Percentiles rank a stretch among this genome's conserved stretches.
These are phyloP conservation scores for Malus hybrid DNA, from an alignment of 331 rosid genomes.

Conservation along the genomic window DNA sequence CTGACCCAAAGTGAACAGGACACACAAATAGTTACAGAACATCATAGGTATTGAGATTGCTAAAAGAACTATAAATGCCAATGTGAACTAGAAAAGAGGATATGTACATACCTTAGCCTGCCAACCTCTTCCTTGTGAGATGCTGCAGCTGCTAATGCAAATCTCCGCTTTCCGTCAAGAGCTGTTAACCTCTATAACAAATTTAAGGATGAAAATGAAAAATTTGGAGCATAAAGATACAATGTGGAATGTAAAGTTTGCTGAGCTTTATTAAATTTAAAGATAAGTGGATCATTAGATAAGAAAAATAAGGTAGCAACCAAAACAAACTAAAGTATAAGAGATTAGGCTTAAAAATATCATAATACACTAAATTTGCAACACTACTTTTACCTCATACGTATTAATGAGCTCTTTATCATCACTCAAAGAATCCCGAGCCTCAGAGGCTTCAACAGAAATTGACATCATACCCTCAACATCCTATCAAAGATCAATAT, in stretches of 20 bases:
- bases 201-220: conserved; percentile 1
- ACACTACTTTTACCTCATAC: conserved; percentile 56
- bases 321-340: not conserved
- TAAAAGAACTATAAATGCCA: conserved; percentile 3
- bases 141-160: conserved; percentile 91
- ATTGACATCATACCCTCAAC: conserved; percentile 99
- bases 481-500: conserved; percentile 57
- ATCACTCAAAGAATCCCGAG: conserved; percentile 87
- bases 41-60: not conserved
- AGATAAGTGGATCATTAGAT: not conserved
- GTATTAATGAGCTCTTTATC: conserved; percentile 86
- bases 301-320: not conserved
- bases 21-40: not conserved
- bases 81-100: conserved; percentile 1
- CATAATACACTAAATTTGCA: not conserved
- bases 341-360: not conserved
- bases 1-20: not conserved
- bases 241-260: not conserved
- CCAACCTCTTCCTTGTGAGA: conserved; percentile 99
- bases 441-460: conserved; percentile 94
- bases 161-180: conserved; percentile 91
- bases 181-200: conserved; percentile 80
- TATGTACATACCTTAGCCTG: conserved; percentile 61
- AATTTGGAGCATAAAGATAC: not conserved
- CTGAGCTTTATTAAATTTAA: not conserved